Conservation (phyloP, 768 basidiomycete genomes). For the Hirschioporus abietinus region DNA sequence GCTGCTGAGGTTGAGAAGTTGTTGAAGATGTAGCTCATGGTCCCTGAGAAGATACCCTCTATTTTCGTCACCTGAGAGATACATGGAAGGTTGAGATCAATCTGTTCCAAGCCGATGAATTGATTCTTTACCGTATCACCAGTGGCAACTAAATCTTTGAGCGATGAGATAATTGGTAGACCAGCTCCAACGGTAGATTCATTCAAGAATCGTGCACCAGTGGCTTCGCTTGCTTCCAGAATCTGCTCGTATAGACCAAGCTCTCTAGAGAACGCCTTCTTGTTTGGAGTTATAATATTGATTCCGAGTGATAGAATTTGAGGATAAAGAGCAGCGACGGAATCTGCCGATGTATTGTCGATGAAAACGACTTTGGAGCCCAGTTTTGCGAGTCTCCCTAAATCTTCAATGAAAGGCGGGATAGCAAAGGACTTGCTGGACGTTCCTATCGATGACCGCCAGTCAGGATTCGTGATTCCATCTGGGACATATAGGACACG, state of each 20-base stretch:
- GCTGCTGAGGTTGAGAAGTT: slow-evolving; percentile 73
- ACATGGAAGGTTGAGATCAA: slow-evolving; percentile 2
- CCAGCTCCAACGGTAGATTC: slow-evolving; percentile 97
- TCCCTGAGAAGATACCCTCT: slow-evolving; percentile 97
- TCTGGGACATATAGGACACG: slow-evolving; percentile 49
- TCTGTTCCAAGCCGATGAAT: not conserved
- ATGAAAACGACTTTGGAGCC: slow-evolving; percentile 64
- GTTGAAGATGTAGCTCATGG: slow-evolving; percentile 99
- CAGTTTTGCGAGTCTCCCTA: slow-evolving; percentile 39
- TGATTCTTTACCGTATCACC: slow-evolving; percentile 74
- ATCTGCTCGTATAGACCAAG: slow-evolving; percentile 66
- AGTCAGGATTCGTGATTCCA: slow-evolving; percentile 36
- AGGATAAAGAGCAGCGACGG: slow-evolving; percentile 78
- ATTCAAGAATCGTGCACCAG: slow-evolving; percentile 67
- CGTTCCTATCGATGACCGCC: slow-evolving; percentile 43
- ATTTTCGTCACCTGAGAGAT: slow-evolving; percentile 70
- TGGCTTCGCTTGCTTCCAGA: slow-evolving; percentile 47
- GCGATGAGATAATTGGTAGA: slow-evolving; percentile 82
- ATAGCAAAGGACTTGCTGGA: slow-evolving; percentile 42
- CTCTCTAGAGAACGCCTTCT: slow-evolving; percentile 87
- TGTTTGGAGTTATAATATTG: slow-evolving; percentile 93
- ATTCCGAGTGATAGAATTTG: slow-evolving; percentile 72
- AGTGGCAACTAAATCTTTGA: slow-evolving; percentile 88
- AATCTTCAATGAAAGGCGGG: slow-evolving; percentile 32
- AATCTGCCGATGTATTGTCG: slow-evolving; percentile 88